Evolutionary conservation across 108 stramenopile species (phyloP), one percentile per base, ranked within the genome.

Genomic region (Cylindrotheca fusiformis): DNA sequence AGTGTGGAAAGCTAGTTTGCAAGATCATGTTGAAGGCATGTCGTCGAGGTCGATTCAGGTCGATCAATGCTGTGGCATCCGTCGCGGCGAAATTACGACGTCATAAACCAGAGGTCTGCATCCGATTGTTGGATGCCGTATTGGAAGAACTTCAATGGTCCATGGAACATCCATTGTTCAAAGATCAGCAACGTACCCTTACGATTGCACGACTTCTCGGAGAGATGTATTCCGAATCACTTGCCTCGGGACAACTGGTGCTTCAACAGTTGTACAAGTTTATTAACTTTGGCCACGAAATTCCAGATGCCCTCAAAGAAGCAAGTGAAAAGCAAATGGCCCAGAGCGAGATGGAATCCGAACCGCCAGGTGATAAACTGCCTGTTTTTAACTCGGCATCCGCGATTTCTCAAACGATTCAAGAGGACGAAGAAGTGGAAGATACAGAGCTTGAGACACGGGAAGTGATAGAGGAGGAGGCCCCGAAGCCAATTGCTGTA

Each of bases 271-370:
- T 96, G 47, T 86, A 95, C 71, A 72, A 82, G 30, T 78, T 98
- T 30, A 57, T 98, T 46, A 84, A 95, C 60, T 80, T 83, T 68
- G 93, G 94, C 30, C 97, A 98, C 64, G 88, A 92, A 60, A 95
- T 97, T 46, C 90, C 95, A 6, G 67, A 71, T 33, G 77, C 83
- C n/a, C 46, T 88, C 33, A 57, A 85, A 55, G 78, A 82, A 56
- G 84, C 70, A 10, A 82, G 81, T 65, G 61, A 82, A 19, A 78
- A 77, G 65, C 52, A 33, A 22, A 46, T 52, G n/a, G 64, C 48
- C 24, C 26, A 50, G 12, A 25, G 31, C 14, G 56, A 46, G 45
- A 27, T 50, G 10, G 58, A 52, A 1, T 33, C 21, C 49, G 41
- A 49, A 29, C 20, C 41, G 21, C 55, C 58, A 12, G 67, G 54